Evolutionary conservation across 345 rosid species (phyloP).

Genomic region (Excoecaria cochinchinensis): DNA sequence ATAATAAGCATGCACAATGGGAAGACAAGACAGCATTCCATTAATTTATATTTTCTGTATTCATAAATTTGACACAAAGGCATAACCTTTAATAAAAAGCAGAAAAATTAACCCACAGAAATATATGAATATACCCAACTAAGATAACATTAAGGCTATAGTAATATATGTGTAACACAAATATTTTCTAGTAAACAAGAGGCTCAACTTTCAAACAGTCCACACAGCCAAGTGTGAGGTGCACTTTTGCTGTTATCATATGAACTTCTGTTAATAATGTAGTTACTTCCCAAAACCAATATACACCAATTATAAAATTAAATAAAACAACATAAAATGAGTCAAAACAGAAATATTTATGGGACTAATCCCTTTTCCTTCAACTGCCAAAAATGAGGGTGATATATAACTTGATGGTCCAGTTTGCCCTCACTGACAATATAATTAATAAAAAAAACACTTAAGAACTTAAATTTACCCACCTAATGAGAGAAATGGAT

Average conservation of each 20-base stretch:
- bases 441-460: not conserved
- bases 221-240: not conserved
- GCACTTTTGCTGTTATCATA: not conserved
- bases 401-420: not conserved
- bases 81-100: not conserved
- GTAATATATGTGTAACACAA: not conserved
- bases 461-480: not conserved
- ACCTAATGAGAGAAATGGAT: not conserved
- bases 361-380: not conserved
- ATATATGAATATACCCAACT: not conserved
- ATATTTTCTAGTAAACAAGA: not conserved
- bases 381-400: not conserved
- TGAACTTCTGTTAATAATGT: not conserved
- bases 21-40: not conserved
- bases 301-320: not conserved
- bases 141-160: not conserved
- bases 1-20: not conserved
- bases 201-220: not conserved
- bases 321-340: not conserved
- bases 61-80: not conserved
- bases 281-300: not conserved
- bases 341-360: not conserved
- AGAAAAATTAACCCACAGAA: not conserved
- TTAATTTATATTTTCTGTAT: not conserved
- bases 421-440: not conserved